Evolutionary conservation across 139 green algal genomes (phyloP).

Genomic region (Ettlia oleoabundans): DNA sequence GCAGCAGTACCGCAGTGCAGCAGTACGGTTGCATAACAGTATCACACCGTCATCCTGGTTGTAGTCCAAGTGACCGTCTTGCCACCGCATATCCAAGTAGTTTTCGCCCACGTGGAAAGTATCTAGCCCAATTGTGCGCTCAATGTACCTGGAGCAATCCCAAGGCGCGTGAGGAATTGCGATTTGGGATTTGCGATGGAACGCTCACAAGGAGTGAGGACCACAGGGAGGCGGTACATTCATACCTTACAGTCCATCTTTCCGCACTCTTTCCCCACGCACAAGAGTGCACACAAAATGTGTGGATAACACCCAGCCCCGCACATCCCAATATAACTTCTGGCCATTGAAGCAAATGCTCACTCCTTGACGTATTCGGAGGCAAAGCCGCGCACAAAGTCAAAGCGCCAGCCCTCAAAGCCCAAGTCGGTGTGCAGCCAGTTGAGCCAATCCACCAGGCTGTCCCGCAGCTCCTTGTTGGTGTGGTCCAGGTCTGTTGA

Average conservation of each 20-base stretch:
- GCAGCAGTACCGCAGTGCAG: not conserved
- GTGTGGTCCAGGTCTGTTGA: constrained; percentile 84
- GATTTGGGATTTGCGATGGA: no score
- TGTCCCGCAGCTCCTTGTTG: constrained; percentile 74
- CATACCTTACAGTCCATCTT: no score
- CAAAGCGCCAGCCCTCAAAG: constrained; percentile 95
- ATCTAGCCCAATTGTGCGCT: constrained; percentile 35
- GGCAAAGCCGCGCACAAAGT: constrained; percentile 82
- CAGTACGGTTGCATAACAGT: no score
- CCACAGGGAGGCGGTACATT: not conserved
- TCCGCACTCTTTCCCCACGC: no score
- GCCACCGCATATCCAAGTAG: constrained; percentile 62
- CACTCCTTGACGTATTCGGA: constrained; percentile 32
- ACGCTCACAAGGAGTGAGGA: not conserved
- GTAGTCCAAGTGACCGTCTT: constrained; percentile 52
- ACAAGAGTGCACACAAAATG: no score
- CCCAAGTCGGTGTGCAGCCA: constrained; percentile 85
- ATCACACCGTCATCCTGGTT: constrained; percentile 59
- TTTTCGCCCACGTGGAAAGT: constrained; percentile 78
- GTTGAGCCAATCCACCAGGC: constrained; percentile 85
- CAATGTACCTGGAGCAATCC: constrained; percentile 68
- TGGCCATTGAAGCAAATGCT: no score
- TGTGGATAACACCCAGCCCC: no score
- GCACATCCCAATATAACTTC: no score
- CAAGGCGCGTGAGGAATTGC: no score